phyloP scores from a whole-genome alignment of 768 basidiomycete species.

The Lactarius indigo region DNA sequence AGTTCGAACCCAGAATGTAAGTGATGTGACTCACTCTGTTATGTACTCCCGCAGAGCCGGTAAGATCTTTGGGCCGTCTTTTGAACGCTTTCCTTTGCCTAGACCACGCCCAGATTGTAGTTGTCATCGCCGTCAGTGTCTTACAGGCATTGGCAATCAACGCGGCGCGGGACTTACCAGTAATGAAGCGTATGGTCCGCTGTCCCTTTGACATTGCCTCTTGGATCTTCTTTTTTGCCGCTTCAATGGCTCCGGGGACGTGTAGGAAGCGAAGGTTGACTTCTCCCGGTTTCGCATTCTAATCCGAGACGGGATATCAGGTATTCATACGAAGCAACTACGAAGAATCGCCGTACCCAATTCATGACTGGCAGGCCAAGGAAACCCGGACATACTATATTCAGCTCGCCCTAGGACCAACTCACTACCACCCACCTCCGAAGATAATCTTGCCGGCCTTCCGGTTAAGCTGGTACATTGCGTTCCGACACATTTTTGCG shows the following conservation, averaged over 20 bases:
- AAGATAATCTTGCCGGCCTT: background rate
- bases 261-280: background rate
- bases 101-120: too few relatives aligned
- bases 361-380: background rate
- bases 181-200: background rate
- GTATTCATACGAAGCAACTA: background rate
- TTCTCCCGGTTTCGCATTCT: background rate
- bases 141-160: background rate
- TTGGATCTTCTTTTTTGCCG: background rate
- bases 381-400: background rate
- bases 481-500: background rate
- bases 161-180: background rate
- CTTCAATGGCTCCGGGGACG: background rate
- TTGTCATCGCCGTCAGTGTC: background rate
- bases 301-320: background rate
- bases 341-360: background rate
- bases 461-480: background rate
- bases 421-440: background rate
- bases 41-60: background rate
- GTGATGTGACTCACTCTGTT: background rate
- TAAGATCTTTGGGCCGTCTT: background rate
- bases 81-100: slow-evolving; percentile 1
- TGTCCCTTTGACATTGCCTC: background rate
- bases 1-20: background rate
- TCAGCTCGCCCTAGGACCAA: background rate